Conservation (phyloP, 2,329 filamentous ascomycete genomes). For the Emergomyces orientalis region DNA sequence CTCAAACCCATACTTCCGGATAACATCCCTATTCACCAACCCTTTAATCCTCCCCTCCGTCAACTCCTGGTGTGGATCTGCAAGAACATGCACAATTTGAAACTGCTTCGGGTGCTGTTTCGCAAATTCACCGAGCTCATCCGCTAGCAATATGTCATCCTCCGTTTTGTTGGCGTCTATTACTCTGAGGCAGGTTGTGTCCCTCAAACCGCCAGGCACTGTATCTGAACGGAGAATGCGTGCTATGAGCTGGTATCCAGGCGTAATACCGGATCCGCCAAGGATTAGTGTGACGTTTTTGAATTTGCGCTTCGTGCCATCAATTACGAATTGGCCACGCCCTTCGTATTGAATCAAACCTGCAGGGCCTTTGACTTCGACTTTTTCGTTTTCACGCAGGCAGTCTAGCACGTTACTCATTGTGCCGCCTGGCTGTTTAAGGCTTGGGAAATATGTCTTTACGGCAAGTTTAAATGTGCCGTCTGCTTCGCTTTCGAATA, state of each 20-base stretch:
- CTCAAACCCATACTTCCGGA: constrained; percentile 35
- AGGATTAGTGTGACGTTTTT: constrained; percentile 41
- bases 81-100: constrained; percentile 41
- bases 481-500: constrained; percentile 19
- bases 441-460: constrained; percentile 45
- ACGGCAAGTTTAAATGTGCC: constrained; percentile 43
- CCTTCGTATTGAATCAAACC: constrained; percentile 45
- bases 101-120: constrained; percentile 32
- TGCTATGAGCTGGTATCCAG: constrained; percentile 43
- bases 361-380: constrained; percentile 45
- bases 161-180: constrained; percentile 44
- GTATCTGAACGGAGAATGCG: constrained; percentile 29
- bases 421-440: constrained; percentile 44
- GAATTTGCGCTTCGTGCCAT: constrained; percentile 35
- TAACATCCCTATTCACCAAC: constrained; percentile 35
- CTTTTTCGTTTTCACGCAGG: constrained; percentile 40
- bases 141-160: constrained; percentile 39
- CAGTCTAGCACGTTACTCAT: constrained; percentile 46
- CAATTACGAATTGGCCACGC: constrained; percentile 39
- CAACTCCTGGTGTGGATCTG: constrained; percentile 36
- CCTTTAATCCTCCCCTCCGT: constrained; percentile 34
- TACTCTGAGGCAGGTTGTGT: constrained; percentile 34
- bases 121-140: constrained; percentile 37
- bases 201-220: constrained; percentile 14
- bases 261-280: constrained; percentile 45